Evolutionary conservation across 2,329 filamentous ascomycete species (phyloP).

Genomic region (Curvularia lunata): DNA sequence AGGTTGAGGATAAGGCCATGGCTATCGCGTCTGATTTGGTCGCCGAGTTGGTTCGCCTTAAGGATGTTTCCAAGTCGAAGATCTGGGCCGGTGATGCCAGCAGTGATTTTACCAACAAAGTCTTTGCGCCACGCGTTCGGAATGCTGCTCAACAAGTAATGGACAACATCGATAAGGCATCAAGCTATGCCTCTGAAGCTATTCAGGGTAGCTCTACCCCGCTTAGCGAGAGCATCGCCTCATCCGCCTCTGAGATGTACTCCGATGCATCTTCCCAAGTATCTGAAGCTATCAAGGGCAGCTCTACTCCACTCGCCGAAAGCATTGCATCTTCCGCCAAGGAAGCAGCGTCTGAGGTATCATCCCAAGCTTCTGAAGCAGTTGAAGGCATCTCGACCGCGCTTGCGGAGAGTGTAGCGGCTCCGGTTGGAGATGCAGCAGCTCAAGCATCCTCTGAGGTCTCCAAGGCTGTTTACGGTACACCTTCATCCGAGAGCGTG

Average conservation of each 20-base stretch:
- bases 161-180: constrained; percentile 47
- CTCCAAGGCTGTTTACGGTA: constrained; percentile 33
- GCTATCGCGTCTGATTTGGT: constrained; percentile 77
- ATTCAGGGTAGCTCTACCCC: constrained; percentile 44
- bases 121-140: constrained; percentile 63
- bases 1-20: constrained; percentile 82
- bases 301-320: constrained; percentile 38
- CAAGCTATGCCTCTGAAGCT: constrained; percentile 47
- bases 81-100: constrained; percentile 74
- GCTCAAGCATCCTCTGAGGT: constrained; percentile 39
- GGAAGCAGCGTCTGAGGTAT: constrained; percentile 45
- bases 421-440: constrained; percentile 46
- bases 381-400: constrained; percentile 40
- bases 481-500: constrained; percentile 25
- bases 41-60: constrained; percentile 78
- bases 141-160: constrained; percentile 54
- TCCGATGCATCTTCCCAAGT: constrained; percentile 40
- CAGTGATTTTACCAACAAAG: constrained; percentile 77
- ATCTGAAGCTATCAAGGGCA: constrained; percentile 42
- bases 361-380: constrained; percentile 36
- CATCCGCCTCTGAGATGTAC: constrained; percentile 46
- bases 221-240: constrained; percentile 44
- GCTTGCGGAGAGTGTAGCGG: constrained; percentile 43
- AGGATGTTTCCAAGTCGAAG: constrained; percentile 86
- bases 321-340: constrained; percentile 48